Evolutionary conservation across 2,329 filamentous ascomycete species (phyloP).

Genomic region (Neoscytalidium dimidiatum): DNA sequence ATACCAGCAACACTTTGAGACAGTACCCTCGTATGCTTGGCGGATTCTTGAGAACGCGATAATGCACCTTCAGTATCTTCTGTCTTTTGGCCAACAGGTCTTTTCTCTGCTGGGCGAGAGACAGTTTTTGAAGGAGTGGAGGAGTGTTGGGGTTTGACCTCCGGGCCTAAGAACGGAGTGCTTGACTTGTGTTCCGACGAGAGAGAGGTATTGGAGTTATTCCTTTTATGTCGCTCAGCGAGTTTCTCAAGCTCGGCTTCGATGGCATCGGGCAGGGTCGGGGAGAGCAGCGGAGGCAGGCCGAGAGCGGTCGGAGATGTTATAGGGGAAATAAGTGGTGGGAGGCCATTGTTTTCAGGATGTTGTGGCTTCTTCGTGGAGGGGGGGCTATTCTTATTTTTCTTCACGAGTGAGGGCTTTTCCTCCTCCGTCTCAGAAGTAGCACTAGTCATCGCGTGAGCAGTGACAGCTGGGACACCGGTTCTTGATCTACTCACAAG

Average conservation of each 20-base stretch:
- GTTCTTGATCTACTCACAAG: not conserved
- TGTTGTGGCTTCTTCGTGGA: conserved; percentile 41
- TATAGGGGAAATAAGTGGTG: conserved; percentile 41
- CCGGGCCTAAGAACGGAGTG: not conserved
- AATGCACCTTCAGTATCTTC: not conserved
- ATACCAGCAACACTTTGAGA: not conserved
- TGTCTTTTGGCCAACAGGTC: not conserved
- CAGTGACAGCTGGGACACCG: not conserved
- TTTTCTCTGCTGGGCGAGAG: not conserved
- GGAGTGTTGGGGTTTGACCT: not conserved
- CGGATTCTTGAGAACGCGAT: conserved; percentile 15
- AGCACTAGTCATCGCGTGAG: conserved; percentile 1
- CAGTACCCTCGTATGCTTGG: conserved; percentile 16
- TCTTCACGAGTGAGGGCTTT: conserved; percentile 14
- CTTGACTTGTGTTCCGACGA: conserved; percentile 29
- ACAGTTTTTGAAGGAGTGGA: not conserved
- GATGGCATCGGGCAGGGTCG: conserved; percentile 58
- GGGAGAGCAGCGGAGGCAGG: conserved; percentile 58
- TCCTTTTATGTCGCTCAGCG: conserved; percentile 32
- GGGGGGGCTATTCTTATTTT: conserved; percentile 23
- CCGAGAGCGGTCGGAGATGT: conserved; percentile 42
- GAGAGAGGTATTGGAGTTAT: conserved; percentile 38
- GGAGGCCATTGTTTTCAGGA: conserved; percentile 39
- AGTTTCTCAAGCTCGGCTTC: conserved; percentile 53
- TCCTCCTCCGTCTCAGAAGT: conserved; percentile 13